These are phyloP conservation scores for Brassica rapa DNA, from an alignment of 345 rosid genomes.

Conservation along the genomic window DNA sequence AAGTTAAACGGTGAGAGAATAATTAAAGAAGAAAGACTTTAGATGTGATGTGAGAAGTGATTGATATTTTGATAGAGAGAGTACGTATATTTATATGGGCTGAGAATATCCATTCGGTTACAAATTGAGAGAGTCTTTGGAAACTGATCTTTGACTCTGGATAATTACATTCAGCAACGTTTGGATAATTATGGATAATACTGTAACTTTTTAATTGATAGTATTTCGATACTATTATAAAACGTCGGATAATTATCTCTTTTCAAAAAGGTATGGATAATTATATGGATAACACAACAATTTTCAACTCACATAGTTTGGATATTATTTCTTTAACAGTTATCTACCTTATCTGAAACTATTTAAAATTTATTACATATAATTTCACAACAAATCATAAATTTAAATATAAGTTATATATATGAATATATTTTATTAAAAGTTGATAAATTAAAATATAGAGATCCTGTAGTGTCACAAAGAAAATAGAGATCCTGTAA, in stretches of 20 bases:
- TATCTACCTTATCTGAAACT: background rate
- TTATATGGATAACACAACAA: background rate
- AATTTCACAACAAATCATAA: background rate
- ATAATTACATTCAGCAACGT: background rate
- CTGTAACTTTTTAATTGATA: background rate
- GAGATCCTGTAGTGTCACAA: background rate
- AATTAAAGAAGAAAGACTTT: background rate
- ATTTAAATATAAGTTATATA: background rate
- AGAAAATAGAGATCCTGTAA: background rate
- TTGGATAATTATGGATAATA: conserved; percentile 6
- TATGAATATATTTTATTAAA: background rate
- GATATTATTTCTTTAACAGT: background rate
- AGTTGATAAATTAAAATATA: background rate
- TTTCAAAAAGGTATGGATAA: background rate
- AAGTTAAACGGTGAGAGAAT: background rate
- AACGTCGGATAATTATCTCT: background rate
- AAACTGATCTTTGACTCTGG: conserved; percentile 12
- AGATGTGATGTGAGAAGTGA: conserved; percentile 7
- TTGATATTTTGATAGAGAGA: background rate
- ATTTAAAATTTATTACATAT: background rate
- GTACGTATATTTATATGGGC: conserved; percentile 7
- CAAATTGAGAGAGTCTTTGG: background rate
- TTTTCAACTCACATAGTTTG: background rate
- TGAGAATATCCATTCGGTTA: background rate
- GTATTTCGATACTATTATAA: background rate